Conservation (phyloP, 1,139 yeast genomes). For the Kluyveromyces sp. region DNA sequence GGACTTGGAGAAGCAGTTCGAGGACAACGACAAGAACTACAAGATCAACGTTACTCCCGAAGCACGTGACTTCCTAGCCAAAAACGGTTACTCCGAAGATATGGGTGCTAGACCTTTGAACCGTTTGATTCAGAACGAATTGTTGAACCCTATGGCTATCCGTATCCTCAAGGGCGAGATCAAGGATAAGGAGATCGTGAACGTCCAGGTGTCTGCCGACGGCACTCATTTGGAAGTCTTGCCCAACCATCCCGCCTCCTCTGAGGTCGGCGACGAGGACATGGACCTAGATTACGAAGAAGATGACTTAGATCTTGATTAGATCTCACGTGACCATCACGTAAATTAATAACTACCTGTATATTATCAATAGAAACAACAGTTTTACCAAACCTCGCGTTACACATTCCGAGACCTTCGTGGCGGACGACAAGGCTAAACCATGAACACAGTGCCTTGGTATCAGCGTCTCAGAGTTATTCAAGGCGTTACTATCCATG, state of each 20-base stretch:
- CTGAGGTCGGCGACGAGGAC: conserved; percentile 51
- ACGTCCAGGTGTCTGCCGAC: conserved; percentile 45
- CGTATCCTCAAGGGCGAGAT: conserved; percentile 80
- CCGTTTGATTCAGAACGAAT: conserved; percentile 82
- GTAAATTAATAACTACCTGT: no score
- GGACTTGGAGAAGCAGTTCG: conserved; percentile 83
- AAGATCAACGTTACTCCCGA: conserved; percentile 60
- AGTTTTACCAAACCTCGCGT: no score
- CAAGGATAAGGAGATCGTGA: conserved; percentile 77
- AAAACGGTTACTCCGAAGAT: conserved; percentile 84
- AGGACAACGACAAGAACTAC: conserved; percentile 71
- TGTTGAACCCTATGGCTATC: conserved; percentile 84
- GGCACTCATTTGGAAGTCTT: conserved; percentile 69
- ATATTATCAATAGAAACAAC: no score
- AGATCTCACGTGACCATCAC: no score
- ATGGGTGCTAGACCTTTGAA: conserved; percentile 97
- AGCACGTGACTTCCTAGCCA: conserved; percentile 75
- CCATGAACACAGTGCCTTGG: no score
- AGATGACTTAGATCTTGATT: conserved; percentile 15
- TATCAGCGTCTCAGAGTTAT: no score
- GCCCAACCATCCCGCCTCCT: conserved; percentile 71
- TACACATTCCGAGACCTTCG: no score
- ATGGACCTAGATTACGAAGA: conserved; percentile 40
- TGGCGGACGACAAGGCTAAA: no score
- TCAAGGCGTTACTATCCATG: no score